Base-by-base conservation (phyloP, 495 filamentous ascomycete species). In the Podospora pseudocomata region DNA sequence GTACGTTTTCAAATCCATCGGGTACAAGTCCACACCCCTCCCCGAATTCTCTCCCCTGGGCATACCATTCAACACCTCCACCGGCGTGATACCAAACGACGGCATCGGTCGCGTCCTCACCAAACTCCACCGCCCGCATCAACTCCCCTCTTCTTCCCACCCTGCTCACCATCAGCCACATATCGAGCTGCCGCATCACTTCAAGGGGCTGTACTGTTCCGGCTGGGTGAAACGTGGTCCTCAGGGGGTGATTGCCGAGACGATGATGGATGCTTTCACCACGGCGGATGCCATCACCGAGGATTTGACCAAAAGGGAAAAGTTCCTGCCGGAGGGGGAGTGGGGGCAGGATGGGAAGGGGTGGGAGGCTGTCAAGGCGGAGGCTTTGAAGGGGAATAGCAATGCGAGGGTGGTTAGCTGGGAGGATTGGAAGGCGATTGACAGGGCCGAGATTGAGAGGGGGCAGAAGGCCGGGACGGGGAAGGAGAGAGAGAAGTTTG, bases 151-250 rank as follows among this genome's bases (percentile, higher is more conserved):
- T 16, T 16, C 39, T 49, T 49, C 39, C 39, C 39, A 49, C 9
- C 39, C 39, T 16, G 5, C 7, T 16, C 7, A 49, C 9, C 7
- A 49, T 3, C 39, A 49, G 39, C 39, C 39, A 3, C 39, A 49
- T 67, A n/a, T 66, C 71, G 70, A 26, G 20, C 3, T 59, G 74
- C 79, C 82, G 30, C 39, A 49, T 18, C 18, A 30, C 49, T 78
- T 96, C 1, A 90, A 91, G 2, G 96, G 96, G 1, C 73, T 97
- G 19, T 99, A 99, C 78, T 94, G 92, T 70, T 92, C 94, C 23
- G 95, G 95, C 4, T 99, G 95, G 95, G 94, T 97, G 23, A 98
- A 98, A 79, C 85, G 92, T 56, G 95, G 95, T 1, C 96, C 95
- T 0, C 96, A 93, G 5, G 95, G 95, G 5, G 94, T 97, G 3